These are phyloP conservation scores for Dryas octopetala DNA, from an alignment of 306 rosid genomes.

Conservation along the genomic window DNA sequence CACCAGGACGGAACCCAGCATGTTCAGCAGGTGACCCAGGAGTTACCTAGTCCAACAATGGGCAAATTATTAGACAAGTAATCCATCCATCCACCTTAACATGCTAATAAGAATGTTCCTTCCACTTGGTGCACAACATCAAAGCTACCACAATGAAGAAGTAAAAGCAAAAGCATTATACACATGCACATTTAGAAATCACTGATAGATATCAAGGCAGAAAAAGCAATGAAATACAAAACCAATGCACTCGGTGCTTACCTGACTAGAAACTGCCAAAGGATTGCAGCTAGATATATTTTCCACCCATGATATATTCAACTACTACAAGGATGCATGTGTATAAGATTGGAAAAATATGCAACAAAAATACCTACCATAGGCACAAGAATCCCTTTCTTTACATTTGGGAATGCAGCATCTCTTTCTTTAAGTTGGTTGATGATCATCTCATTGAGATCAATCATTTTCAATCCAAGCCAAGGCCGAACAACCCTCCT, in stretches of 20 bases:
- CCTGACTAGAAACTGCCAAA: not conserved
- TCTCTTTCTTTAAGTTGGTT: constrained; percentile 69
- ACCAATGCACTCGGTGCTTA: not conserved
- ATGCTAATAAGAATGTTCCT: not conserved
- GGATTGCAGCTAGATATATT: not conserved
- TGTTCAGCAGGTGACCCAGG: constrained; percentile 85
- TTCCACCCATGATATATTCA: not conserved
- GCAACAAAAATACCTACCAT: constrained; percentile 42
- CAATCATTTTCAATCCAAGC: constrained; percentile 92
- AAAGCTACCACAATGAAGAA: not conserved
- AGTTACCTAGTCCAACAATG: constrained; percentile 58
- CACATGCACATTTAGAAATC: not conserved
- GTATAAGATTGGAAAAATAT: not conserved
- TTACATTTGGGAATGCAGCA: constrained; percentile 65
- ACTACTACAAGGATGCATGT: not conserved
- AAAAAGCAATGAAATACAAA: not conserved
- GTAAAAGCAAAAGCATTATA: not conserved
- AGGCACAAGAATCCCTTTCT: constrained; percentile 72
- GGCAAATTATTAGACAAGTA: constrained; percentile 5
- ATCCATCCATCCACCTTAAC: not conserved
- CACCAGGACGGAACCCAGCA: constrained; percentile 80
- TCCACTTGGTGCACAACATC: not conserved
- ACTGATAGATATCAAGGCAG: not conserved
- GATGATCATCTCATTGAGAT: constrained; percentile 71
- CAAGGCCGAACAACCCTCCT: constrained; percentile 95